Conservation (phyloP, 192 early-diverging fungal genomes). For the Podila minutissima region DNA sequence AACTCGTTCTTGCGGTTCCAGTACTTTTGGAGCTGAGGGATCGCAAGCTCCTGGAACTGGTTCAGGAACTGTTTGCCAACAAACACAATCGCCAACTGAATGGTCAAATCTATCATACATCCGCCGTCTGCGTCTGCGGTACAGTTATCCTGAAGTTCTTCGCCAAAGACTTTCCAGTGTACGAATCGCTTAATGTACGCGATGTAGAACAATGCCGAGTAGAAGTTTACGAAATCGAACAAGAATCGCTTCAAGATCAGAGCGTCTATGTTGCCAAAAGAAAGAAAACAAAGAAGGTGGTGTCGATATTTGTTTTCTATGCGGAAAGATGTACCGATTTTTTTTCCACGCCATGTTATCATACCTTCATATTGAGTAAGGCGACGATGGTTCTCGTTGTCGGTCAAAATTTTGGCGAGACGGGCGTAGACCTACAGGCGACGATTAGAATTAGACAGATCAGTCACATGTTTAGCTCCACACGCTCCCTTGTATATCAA, state of each 20-base stretch:
- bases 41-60: slow-evolving; percentile 57
- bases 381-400: slow-evolving; percentile 60
- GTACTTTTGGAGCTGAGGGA: slow-evolving; percentile 51
- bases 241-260: slow-evolving; percentile 67
- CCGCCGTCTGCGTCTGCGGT: slow-evolving; percentile 6
- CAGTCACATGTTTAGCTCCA: too few species aligned
- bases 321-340: background rate
- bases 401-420: slow-evolving; percentile 49
- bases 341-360: background rate
- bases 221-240: slow-evolving; percentile 73
- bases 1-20: slow-evolving; percentile 48
- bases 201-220: slow-evolving; percentile 67
- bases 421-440: slow-evolving; percentile 23
- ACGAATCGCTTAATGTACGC: slow-evolving; percentile 55
- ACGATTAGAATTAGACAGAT: too few species aligned
- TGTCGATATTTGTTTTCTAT: too few species aligned
- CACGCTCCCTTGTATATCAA: too few species aligned
- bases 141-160: background rate
- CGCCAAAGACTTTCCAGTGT: background rate
- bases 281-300: background rate
- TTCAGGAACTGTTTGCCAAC: slow-evolving; percentile 63
- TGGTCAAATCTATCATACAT: slow-evolving; percentile 65
- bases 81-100: slow-evolving; percentile 71
- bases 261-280: slow-evolving; percentile 41
- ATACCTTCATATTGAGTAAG: slow-evolving; percentile 55